phyloP scores from a whole-genome alignment of 306 rosid genomes.

The Carpinus viminea region DNA sequence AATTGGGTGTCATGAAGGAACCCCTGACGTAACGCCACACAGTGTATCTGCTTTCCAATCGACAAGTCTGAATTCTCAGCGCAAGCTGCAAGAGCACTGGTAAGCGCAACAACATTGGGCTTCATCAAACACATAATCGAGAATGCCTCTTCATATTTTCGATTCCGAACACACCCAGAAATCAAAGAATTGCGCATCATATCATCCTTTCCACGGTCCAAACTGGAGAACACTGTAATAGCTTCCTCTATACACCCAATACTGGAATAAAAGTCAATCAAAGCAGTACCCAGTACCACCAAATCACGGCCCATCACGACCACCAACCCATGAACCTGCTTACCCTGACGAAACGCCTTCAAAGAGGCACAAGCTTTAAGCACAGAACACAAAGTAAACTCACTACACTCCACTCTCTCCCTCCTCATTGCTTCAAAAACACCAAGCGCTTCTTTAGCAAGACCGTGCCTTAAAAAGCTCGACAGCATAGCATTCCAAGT shows the following conservation, averaged over 20 bases:
- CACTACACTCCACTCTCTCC: slow-evolving; percentile 43
- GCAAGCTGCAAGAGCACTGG: slow-evolving; percentile 61
- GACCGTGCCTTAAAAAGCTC: slow-evolving; percentile 38
- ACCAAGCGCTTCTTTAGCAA: slow-evolving; percentile 45
- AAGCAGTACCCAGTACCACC: slow-evolving; percentile 64
- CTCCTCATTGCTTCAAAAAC: slow-evolving; percentile 53
- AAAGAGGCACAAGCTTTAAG: slow-evolving; percentile 59
- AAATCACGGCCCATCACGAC: slow-evolving; percentile 55
- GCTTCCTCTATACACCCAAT: slow-evolving; percentile 50
- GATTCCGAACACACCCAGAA: slow-evolving; percentile 56
- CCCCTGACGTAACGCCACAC: slow-evolving; percentile 50
- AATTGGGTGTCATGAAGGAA: slow-evolving; percentile 51
- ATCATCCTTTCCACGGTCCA: slow-evolving; percentile 47
- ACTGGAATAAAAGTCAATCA: slow-evolving; percentile 57
- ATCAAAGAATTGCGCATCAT: slow-evolving; percentile 52
- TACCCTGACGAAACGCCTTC: slow-evolving; percentile 49
- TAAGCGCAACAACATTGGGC: slow-evolving; percentile 56
- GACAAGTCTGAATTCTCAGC: slow-evolving; percentile 55
- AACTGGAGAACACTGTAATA: slow-evolving; percentile 42
- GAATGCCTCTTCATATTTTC: slow-evolving; percentile 45
- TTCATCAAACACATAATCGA: slow-evolving; percentile 44
- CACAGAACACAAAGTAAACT: slow-evolving; percentile 65
- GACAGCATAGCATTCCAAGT: slow-evolving; percentile 64
- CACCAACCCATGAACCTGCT: slow-evolving; percentile 74
- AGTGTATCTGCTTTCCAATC: slow-evolving; percentile 63